These are phyloP conservation scores for Baorangia bicolor DNA, from an alignment of 768 basidiomycete genomes.

Conservation along the genomic window DNA sequence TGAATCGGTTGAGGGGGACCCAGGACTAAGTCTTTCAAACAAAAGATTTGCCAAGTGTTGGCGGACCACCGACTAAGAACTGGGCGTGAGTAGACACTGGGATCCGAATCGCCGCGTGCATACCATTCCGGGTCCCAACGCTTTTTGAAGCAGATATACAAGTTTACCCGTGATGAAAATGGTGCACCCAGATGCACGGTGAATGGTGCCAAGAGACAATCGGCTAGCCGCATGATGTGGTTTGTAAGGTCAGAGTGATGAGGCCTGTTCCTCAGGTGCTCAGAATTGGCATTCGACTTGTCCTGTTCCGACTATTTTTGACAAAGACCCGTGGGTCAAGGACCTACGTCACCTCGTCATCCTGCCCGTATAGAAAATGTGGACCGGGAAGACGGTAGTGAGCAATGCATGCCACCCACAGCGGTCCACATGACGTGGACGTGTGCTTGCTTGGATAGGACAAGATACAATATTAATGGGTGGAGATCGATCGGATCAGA, in stretches of 20 bases:
- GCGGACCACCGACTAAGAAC: not conserved
- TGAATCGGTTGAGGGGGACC: not conserved
- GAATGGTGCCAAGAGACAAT: conserved; percentile 3
- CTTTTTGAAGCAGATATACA: not conserved
- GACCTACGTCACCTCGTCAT: conserved; percentile 28
- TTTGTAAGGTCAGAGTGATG: conserved; percentile 1
- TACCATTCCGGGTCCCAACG: not conserved
- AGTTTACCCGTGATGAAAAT: not conserved
- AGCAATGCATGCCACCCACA: not conserved
- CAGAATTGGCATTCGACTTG: not conserved
- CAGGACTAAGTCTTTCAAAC: not conserved
- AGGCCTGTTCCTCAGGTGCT: conserved; percentile 2
- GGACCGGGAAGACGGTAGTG: not conserved
- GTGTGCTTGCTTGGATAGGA: not conserved
- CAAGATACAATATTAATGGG: conserved; percentile 10
- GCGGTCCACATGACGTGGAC: conserved; percentile 12
- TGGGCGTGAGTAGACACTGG: not conserved
- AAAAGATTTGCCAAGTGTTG: not conserved
- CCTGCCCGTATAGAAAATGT: conserved; percentile 4
- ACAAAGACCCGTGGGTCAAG: conserved; percentile 9
- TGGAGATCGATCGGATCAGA: conserved; percentile 23
- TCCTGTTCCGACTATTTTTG: not conserved
- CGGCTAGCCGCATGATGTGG: conserved; percentile 10
- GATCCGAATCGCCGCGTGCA: not conserved
- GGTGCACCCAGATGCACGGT: not conserved